Evolutionary conservation across 345 rosid species (phyloP), one percentile per base, ranked within the genome.

Genomic region (Salix exigua): DNA sequence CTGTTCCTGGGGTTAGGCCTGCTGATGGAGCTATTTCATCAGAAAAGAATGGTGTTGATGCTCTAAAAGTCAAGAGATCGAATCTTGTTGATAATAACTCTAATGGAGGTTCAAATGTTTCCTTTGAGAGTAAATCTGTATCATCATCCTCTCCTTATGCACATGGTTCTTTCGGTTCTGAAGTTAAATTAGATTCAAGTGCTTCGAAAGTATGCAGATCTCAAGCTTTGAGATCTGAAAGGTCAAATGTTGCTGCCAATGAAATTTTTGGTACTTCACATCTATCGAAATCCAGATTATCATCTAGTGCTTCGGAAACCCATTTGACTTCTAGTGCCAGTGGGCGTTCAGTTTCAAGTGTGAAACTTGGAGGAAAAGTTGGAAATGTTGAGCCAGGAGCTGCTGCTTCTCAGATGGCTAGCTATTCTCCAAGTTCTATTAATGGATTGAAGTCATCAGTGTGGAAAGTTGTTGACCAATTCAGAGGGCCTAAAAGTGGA

Each of bases 401-500:
- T 72, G 76, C 89, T 42, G 53, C 78, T 50, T 31, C 83, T 70
- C 81, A 51, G 61, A 73, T 18, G 66, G 70, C 77, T 74, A 83
- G 77, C 77, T 75, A 55, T 60, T 70, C 89, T 69, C 60, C 86
- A 48, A 85, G 80, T 68, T 84, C 83, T 78, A 73, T 64, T 72
- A 81, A 62, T 76, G 88, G 90, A 26, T 66, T 90, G 80, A 90
- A 89, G 84, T 84, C 89, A 70, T 95, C 96, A 68, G 71, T 86
- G 78, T 37, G 70, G 82, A 92, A 87, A 82, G 92, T 82, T 80
- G 92, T 85, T 79, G 97, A 91, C 75, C 93, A 91, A 75, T 75
- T 88, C 50, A 87, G 86, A 82, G 90, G 89, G 66, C 84, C 94
- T 37, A 88, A 87, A 77, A 76, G 77, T 75, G 90, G 89, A 80